A percentile compares a stretch with the other conserved stretches of the same genome.
These are phyloP conservation scores for Borealophlyctis nickersoniae DNA, from an alignment of 192 early-diverging fungal species.

Conservation along the genomic window DNA sequence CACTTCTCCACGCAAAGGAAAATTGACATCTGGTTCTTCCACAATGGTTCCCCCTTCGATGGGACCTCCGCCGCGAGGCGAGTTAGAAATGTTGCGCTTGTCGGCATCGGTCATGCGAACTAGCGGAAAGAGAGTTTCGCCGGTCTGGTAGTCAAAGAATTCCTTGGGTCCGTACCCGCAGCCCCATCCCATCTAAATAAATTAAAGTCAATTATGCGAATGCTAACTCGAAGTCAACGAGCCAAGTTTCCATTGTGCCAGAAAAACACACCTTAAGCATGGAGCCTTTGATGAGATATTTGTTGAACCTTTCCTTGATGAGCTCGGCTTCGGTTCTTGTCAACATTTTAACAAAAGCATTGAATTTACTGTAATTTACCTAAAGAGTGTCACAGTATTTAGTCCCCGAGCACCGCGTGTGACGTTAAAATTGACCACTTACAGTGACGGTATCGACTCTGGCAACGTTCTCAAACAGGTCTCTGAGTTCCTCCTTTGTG, in stretches of 20 bases:
- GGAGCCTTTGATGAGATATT: constrained; percentile 23
- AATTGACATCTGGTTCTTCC: constrained; percentile 51
- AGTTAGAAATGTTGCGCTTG: constrained; percentile 28
- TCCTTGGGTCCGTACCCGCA: constrained; percentile 56
- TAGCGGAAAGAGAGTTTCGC: constrained; percentile 43
- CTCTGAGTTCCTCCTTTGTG: constrained; percentile 38
- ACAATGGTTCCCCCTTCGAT: constrained; percentile 45
- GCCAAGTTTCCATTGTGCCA: constrained; percentile 1
- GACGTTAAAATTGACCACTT: constrained; percentile 2
- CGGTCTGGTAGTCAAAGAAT: constrained; percentile 44
- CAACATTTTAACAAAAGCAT: constrained; percentile 49
- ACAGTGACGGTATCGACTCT: constrained; percentile 50
- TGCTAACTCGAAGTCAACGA: no score
- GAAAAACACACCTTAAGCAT: constrained; percentile 36
- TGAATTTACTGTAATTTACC: constrained; percentile 51
- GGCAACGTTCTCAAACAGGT: constrained; percentile 38
- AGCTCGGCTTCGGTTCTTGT: constrained; percentile 48
- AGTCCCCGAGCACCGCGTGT: neutral
- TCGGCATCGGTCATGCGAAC: constrained; percentile 43
- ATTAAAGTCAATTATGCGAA: constrained; percentile 9
- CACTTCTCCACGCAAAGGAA: constrained; percentile 25
- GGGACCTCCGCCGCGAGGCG: constrained; percentile 40
- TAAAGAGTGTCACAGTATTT: constrained; percentile 10
- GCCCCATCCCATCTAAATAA: constrained; percentile 46
- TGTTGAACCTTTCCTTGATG: constrained; percentile 34